Conservation (phyloP, 1,284 basidiomycete genomes). For the Ustilago cynodontis region DNA sequence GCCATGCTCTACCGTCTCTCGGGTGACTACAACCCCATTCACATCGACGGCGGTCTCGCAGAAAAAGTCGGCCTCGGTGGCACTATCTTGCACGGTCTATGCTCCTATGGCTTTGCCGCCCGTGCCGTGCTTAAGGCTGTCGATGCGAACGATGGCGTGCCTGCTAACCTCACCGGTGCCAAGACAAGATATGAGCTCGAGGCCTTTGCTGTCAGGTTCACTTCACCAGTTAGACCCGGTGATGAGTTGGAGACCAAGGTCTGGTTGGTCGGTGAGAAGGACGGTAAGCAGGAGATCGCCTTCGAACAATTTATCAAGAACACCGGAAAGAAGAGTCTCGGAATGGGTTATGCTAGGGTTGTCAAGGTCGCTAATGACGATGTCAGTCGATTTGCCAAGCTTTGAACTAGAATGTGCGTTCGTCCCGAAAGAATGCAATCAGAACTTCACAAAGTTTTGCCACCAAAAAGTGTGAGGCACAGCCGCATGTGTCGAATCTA, state of each 20-base stretch:
- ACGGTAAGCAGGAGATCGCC: constrained; percentile 51
- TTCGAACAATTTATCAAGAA: constrained; percentile 58
- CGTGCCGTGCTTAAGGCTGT: constrained; percentile 59
- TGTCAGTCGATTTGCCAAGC: constrained; percentile 32
- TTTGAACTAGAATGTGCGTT: no score
- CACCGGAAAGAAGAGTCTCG: constrained; percentile 61
- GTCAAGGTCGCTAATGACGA: constrained; percentile 34
- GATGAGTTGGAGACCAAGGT: constrained; percentile 60
- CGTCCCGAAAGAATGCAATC: no score
- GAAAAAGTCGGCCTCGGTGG: constrained; percentile 57
- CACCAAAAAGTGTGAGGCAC: no score
- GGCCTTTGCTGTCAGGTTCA: constrained; percentile 58
- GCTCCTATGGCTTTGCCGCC: constrained; percentile 59
- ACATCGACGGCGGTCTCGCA: constrained; percentile 61
- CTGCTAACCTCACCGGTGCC: constrained; percentile 27
- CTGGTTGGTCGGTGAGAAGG: constrained; percentile 55
- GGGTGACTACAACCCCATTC: constrained; percentile 64
- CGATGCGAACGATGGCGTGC: constrained; percentile 49
- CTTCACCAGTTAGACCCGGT: constrained; percentile 60
- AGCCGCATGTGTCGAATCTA: not conserved
- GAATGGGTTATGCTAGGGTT: constrained; percentile 54
- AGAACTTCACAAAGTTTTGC: no score
- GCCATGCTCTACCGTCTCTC: constrained; percentile 62
- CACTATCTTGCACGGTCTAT: constrained; percentile 64
- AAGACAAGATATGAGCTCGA: constrained; percentile 34